Percentiles rank a stretch among this genome's conserved stretches.
phyloP scores from a whole-genome alignment of 1,284 basidiomycete species.

The Baeospora myosura region DNA sequence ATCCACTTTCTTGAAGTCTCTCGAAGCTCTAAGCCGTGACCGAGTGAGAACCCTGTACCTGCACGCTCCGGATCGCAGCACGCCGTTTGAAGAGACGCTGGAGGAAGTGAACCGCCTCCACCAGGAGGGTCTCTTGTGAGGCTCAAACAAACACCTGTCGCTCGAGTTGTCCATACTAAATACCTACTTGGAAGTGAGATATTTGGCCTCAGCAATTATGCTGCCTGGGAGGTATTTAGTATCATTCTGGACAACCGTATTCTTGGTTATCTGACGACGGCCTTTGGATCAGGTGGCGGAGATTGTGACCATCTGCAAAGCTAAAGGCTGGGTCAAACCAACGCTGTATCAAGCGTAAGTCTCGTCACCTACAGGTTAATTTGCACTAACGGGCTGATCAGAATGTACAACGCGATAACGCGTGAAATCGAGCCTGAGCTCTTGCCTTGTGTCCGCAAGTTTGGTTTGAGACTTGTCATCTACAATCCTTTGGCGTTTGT shows the following conservation, averaged over 20 bases:
- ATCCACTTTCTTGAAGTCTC: slow-evolving; percentile 30
- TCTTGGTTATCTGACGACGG: neutral
- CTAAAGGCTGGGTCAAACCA: slow-evolving; percentile 39
- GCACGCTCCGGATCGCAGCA: slow-evolving; percentile 41
- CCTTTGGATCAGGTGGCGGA: slow-evolving; percentile 37
- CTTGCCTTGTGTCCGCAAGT: slow-evolving; percentile 49
- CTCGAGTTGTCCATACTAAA: neutral
- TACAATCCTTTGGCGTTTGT: slow-evolving; percentile 29
- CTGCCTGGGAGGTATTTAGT: slow-evolving; percentile 24
- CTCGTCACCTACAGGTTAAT: neutral
- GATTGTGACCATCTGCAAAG: slow-evolving; percentile 44
- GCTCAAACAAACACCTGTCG: slow-evolving; percentile 1
- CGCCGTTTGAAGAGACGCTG: slow-evolving; percentile 38
- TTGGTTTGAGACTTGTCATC: slow-evolving; percentile 43
- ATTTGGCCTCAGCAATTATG: slow-evolving; percentile 42
- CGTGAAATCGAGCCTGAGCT: slow-evolving; percentile 49
- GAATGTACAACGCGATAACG: slow-evolving; percentile 48
- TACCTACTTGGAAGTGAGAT: slow-evolving; percentile 27
- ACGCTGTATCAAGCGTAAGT: slow-evolving; percentile 23
- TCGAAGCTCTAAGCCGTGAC: slow-evolving; percentile 26
- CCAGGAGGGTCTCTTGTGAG: slow-evolving; percentile 38
- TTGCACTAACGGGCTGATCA: slow-evolving; percentile 6
- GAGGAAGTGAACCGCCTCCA: slow-evolving; percentile 36
- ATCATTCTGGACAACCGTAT: neutral
- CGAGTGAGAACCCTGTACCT: slow-evolving; percentile 40